Base-by-base conservation (phyloP, 2,329 filamentous ascomycete genomes). In the Parascedosporium putredinis region DNA sequence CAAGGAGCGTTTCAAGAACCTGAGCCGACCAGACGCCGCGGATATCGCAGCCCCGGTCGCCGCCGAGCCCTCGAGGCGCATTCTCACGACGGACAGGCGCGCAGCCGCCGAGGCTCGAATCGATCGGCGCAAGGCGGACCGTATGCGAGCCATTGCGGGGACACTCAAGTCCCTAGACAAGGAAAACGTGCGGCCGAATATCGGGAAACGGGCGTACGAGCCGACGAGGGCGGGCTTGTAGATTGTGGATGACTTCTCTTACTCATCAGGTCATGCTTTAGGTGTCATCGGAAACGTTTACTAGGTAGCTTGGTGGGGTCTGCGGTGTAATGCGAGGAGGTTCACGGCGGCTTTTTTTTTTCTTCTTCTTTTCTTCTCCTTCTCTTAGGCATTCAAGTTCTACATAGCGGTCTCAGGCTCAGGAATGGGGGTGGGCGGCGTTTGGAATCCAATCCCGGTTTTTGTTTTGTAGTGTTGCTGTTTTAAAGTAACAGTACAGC, bases 51-150 rank as follows among this genome's bases (percentile, higher is more conserved):
- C 67, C 24, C 59, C 64, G 47, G 53, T n/a, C 12, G 27, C 63
- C 24, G 64, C 59, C 20, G 71, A 70, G 47, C 61, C 65, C 4
- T 66, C 70, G 4, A 70, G 68, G 51, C 67, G 68, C 20, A 63
- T 62, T 2, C 57, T 80, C 10, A 67, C 76, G 7, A 70, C 73
- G 3, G 73, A 76, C 47, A 67, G 78, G 29, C 67, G 69, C 43
- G 72, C 74, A 5, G 76, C 76, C 1, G 77, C 75, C 9, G 66
- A 77, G 47, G 77, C 75, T 38, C 65, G 76, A 6, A 69, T 81
- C 12, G 72, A 78, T 60, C 68, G 71, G 60, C 70, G 74, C 57
- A 72, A 70, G 58, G 68, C 70, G n/a, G 71, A 78, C 59, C 74
- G 74, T 59, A 67, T 65, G 58, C 64, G 62, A 51, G 58, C 61